Conservation (phyloP, 1,284 basidiomycete genomes). For the Heterobasidion parviporum region DNA sequence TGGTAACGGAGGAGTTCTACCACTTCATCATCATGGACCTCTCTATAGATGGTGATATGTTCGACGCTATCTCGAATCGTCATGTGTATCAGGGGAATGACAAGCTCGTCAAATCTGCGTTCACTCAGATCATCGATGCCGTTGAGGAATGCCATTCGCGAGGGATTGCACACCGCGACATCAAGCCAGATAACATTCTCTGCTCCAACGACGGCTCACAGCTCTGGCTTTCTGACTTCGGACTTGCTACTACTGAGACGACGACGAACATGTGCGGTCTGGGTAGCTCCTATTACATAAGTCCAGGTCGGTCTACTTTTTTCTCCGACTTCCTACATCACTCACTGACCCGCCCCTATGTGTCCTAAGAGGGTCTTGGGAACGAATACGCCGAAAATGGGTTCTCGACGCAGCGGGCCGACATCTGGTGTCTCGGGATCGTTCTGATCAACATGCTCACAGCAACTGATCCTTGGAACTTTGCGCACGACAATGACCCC, state of each 20-base stretch:
- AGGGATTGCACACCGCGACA: conserved; percentile 62
- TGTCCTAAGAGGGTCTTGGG: conserved; percentile 19
- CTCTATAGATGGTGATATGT: conserved; percentile 57
- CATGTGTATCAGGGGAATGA: conserved; percentile 40
- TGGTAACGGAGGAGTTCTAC: conserved; percentile 41
- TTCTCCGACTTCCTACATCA: not conserved
- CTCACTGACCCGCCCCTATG: not conserved
- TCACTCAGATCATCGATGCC: conserved; percentile 56
- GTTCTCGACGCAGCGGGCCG: conserved; percentile 72
- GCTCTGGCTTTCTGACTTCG: conserved; percentile 61
- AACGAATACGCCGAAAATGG: conserved; percentile 11
- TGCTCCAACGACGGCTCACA: conserved; percentile 35
- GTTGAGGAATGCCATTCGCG: conserved; percentile 51
- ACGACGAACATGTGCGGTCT: conserved; percentile 15
- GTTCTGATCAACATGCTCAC: conserved; percentile 68
- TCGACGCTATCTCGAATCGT: conserved; percentile 48
- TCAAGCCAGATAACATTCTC: conserved; percentile 73
- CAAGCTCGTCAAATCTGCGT: conserved; percentile 38
- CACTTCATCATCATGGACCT: conserved; percentile 58
- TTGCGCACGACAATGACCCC: conserved; percentile 64
- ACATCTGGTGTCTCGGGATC: conserved; percentile 79
- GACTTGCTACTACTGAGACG: conserved; percentile 48
- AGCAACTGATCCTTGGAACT: conserved; percentile 82
- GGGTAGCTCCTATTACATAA: conserved; percentile 53
- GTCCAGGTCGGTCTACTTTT: conserved; percentile 33